Base-by-base conservation (phyloP, 176 grass and related monocot genomes). In the Oryza rufipogon region DNA sequence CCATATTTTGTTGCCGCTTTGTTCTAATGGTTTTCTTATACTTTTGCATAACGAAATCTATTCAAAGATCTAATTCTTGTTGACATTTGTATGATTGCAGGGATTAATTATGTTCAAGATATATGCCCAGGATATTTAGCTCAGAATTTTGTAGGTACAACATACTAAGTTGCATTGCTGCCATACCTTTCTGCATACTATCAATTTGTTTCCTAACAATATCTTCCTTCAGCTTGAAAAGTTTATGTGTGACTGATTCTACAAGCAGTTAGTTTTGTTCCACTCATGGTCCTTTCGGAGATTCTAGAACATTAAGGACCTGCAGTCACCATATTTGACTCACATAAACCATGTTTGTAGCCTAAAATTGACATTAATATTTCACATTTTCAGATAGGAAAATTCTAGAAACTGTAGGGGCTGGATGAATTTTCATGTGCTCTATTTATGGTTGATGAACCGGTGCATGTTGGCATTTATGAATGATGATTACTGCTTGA, bases 71-170 rank as follows among this genome's bases (percentile, higher is more conserved):
- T 38, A 64, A 77, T 47, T 19, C 42, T 48, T 26, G 10, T 77
- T 61, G 58, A 44, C 49, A 71, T 75, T 54, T 13, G 4, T 87
- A 26, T 84, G 71, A 12, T 66, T 91, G 80, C 45, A 94, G 89
- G 89, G 70, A 66, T 94, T 75, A 69, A 76, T 63, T 87, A 87
- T 89, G 42, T 85, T 75, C 48, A 88, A 82, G 86, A 91, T 16
- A 22, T 66, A 49, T 94, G 80, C 52, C 87, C 65, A 34, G 73
- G 44, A 80, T 94, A 75, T 88, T 56, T 94, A 69, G 92, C 92
- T 81, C 83, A 77, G 48, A 91, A 91, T 72, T 91, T 94, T 91
- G 89, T 94, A 89, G 89, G 89, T 94, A 91, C 89, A 87, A 56
- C 6, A 36, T 28, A 84, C 45, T 68, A 56, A 2, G 20, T 76